phyloP scores from a whole-genome alignment of 257 asterid species.

The Schizonepeta tenuifolia region DNA sequence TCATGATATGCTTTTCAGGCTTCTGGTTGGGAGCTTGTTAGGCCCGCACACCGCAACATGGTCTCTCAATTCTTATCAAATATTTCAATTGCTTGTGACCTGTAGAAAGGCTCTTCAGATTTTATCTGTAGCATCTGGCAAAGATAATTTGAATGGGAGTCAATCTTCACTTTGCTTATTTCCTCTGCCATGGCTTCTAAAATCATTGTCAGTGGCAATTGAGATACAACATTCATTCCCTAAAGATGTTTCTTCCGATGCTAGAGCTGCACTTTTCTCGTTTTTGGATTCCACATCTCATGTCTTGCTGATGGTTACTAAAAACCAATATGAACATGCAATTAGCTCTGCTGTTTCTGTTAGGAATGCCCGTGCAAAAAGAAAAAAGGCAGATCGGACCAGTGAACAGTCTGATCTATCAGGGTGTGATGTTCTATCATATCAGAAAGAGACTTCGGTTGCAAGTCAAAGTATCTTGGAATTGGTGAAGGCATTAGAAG shows the following conservation, averaged over 20 bases:
- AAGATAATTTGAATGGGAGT: conserved; percentile 45
- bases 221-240: conserved; percentile 52
- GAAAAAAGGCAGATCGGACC: conserved; percentile 36
- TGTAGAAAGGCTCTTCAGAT: conserved; percentile 78
- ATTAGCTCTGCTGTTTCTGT: conserved; percentile 38
- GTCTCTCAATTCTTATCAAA: conserved; percentile 45
- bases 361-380: conserved; percentile 42
- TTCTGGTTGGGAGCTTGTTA: conserved; percentile 68
- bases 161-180: conserved; percentile 46
- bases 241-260: conserved; percentile 48
- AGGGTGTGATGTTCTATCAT: conserved; percentile 34
- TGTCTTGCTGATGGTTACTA: conserved; percentile 51
- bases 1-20: conserved; percentile 59
- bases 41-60: conserved; percentile 35
- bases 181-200: conserved; percentile 75
- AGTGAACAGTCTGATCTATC: conserved; percentile 38
- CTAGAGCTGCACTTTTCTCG: conserved; percentile 48
- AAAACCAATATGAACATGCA: conserved; percentile 49
- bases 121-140: conserved; percentile 55
- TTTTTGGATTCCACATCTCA: conserved; percentile 75
- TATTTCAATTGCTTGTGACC: conserved; percentile 65
- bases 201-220: conserved; percentile 62
- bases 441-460: conserved; percentile 35
- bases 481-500: conserved; percentile 55
- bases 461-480: conserved; percentile 48